A percentile compares a stretch with the other conserved stretches of the same genome.
Conservation (phyloP, 1,284 basidiomycete species). For the Irpex rosettiformis region DNA sequence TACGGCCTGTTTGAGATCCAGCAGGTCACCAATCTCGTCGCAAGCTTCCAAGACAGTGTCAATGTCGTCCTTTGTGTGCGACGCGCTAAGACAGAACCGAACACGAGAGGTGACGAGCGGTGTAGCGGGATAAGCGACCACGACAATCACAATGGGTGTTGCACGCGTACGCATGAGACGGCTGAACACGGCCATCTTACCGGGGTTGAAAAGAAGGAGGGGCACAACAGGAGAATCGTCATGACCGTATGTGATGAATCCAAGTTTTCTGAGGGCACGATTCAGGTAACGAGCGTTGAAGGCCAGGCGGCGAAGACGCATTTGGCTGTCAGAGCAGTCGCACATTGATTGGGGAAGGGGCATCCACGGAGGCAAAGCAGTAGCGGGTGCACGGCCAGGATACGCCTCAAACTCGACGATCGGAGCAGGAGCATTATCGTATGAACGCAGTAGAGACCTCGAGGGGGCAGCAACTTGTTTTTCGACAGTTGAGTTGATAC, state of each 20-base stretch:
- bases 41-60: constrained; percentile 85
- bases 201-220: constrained; percentile 90
- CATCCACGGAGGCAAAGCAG: constrained; percentile 68
- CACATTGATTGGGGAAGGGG: constrained; percentile 64
- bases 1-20: constrained; percentile 82
- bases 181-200: constrained; percentile 88
- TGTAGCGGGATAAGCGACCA: constrained; percentile 92
- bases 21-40: constrained; percentile 87
- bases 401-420: constrained; percentile 38
- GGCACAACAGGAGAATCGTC: constrained; percentile 93
- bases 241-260: constrained; percentile 96
- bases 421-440: constrained; percentile 28
- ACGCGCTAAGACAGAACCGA: constrained; percentile 91
- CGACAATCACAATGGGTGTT: constrained; percentile 84
- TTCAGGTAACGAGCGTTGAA: constrained; percentile 96
- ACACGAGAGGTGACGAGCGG: constrained; percentile 89
- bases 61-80: constrained; percentile 97
- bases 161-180: constrained; percentile 83
- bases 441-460: constrained; percentile 30
- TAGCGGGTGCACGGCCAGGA: constrained; percentile 64
- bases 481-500: constrained; percentile 53
- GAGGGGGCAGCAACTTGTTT: constrained; percentile 24
- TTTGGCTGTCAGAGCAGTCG: constrained; percentile 81
- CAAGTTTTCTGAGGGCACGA: constrained; percentile 84
- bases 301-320: constrained; percentile 83